Conservation (phyloP, 768 basidiomycete species). For the Suillus variegatus region DNA sequence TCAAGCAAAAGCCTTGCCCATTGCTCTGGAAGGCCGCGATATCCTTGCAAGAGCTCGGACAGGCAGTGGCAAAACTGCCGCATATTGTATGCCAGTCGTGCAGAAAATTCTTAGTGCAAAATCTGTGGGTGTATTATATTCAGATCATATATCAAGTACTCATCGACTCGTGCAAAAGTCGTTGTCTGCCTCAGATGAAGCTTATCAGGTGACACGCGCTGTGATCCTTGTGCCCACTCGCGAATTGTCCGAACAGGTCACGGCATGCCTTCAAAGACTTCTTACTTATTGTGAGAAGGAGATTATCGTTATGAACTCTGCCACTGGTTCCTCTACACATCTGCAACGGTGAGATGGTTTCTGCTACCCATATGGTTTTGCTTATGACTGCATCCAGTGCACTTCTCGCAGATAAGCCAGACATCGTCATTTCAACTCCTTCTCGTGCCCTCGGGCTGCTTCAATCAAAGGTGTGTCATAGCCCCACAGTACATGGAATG, state of each 20-base stretch:
- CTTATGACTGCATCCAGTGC: slow-evolving; percentile 36
- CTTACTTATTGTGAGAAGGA: slow-evolving; percentile 80
- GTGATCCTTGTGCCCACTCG: slow-evolving; percentile 87
- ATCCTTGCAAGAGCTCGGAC: slow-evolving; percentile 94
- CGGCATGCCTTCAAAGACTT: slow-evolving; percentile 62
- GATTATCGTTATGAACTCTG: slow-evolving; percentile 72
- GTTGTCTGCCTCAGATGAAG: slow-evolving; percentile 39
- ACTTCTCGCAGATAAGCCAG: slow-evolving; percentile 68
- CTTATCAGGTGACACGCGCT: slow-evolving; percentile 64
- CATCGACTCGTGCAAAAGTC: slow-evolving; percentile 29
- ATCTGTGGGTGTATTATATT: slow-evolving; percentile 52
- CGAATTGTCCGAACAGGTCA: slow-evolving; percentile 91
- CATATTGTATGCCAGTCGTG: slow-evolving; percentile 88
- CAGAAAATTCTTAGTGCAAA: slow-evolving; percentile 87
- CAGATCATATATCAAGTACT: not conserved
- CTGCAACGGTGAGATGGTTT: slow-evolving; percentile 60
- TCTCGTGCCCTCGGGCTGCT: slow-evolving; percentile 67
- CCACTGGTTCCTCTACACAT: slow-evolving; percentile 68
- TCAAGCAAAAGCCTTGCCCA: slow-evolving; percentile 88
- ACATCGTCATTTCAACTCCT: slow-evolving; percentile 80
- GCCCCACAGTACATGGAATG: not conserved
- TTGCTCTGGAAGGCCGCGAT: slow-evolving; percentile 86
- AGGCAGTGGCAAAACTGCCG: slow-evolving; percentile 96
- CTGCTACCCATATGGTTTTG: not conserved
- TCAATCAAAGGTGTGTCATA: slow-evolving; percentile 59